Evolutionary conservation across 805 yeast species (phyloP).

Genomic region (Lachancea cidri): DNA sequence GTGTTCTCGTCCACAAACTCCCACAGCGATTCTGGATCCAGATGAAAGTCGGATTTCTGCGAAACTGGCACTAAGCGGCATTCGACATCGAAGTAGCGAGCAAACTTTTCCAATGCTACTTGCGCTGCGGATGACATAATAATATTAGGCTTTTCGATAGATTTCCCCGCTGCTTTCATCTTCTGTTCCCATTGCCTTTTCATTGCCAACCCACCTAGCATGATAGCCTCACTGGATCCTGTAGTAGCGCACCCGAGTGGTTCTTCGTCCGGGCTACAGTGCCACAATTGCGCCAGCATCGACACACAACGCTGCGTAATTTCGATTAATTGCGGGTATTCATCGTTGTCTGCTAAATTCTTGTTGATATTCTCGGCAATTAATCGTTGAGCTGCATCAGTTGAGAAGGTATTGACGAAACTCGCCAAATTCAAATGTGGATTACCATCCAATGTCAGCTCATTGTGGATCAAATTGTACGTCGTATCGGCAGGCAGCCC

Average conservation of each 20-base stretch:
- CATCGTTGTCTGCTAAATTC: conserved; percentile 90
- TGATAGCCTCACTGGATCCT: conserved; percentile 90
- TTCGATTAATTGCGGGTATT: conserved; percentile 80
- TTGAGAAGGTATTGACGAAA: conserved; percentile 74
- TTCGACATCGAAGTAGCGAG: conserved; percentile 90
- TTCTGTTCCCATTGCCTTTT: conserved; percentile 81
- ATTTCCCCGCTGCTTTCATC: conserved; percentile 54
- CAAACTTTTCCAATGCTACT: conserved; percentile 91
- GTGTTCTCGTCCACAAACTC: conserved; percentile 82
- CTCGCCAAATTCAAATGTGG: conserved; percentile 84
- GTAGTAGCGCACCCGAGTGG: conserved; percentile 89
- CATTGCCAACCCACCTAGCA: conserved; percentile 90
- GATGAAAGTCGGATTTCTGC: conserved; percentile 52
- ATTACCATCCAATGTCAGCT: conserved; percentile 74
- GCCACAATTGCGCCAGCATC: conserved; percentile 76
- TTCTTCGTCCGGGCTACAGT: conserved; percentile 45
- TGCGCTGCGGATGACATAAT: conserved; percentile 91
- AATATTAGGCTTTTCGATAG: conserved; percentile 67
- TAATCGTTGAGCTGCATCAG: conserved; percentile 48
- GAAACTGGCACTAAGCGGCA: conserved; percentile 67
- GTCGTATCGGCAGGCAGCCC: conserved; percentile 52
- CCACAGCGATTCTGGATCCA: conserved; percentile 56
- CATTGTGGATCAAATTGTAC: conserved; percentile 63
- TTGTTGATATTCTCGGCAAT: conserved; percentile 70
- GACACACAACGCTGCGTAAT: conserved; percentile 78